Conservation (phyloP, 352 stramenopile genomes). For the Pythium guiyangense region DNA sequence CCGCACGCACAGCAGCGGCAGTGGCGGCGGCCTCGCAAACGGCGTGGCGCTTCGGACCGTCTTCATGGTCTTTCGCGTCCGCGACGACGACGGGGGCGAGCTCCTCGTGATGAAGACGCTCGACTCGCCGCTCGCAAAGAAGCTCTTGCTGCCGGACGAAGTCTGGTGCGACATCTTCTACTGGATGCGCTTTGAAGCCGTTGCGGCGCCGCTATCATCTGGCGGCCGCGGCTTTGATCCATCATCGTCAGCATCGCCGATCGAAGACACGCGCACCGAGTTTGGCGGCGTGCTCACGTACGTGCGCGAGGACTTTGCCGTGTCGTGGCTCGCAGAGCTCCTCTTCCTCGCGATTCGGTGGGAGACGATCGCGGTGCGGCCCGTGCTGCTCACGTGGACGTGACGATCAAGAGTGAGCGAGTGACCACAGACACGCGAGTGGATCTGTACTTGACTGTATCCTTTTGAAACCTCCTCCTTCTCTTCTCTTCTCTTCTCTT, state of each 20-base stretch:
- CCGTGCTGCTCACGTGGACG: constrained; percentile 32
- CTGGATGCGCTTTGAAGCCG: constrained; percentile 42
- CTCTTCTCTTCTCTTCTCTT: too few species aligned
- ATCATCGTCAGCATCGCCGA: not conserved
- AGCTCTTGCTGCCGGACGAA: constrained; percentile 33
- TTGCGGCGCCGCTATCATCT: not conserved
- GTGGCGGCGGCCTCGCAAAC: not conserved
- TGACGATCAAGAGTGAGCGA: too few species aligned
- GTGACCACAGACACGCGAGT: too few species aligned
- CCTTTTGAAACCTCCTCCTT: too few species aligned
- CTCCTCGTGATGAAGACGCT: constrained; percentile 60
- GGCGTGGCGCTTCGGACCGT: constrained; percentile 35
- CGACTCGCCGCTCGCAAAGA: constrained; percentile 40
- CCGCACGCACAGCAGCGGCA: constrained; percentile 21
- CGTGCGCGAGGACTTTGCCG: constrained; percentile 38
- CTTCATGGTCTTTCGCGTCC: constrained; percentile 34
- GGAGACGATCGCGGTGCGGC: constrained; percentile 41
- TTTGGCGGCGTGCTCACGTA: constrained; percentile 56
- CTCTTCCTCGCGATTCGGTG: constrained; percentile 57
- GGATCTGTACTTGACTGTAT: too few species aligned
- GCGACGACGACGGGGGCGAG: constrained; percentile 21
- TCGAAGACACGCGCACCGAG: constrained; percentile 13
- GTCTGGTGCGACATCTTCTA: constrained; percentile 67
- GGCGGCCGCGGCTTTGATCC: not conserved
- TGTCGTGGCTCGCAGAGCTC: constrained; percentile 46